Evolutionary conservation across 345 rosid species (phyloP).

Genomic region (Abelmoschus esculentus): DNA sequence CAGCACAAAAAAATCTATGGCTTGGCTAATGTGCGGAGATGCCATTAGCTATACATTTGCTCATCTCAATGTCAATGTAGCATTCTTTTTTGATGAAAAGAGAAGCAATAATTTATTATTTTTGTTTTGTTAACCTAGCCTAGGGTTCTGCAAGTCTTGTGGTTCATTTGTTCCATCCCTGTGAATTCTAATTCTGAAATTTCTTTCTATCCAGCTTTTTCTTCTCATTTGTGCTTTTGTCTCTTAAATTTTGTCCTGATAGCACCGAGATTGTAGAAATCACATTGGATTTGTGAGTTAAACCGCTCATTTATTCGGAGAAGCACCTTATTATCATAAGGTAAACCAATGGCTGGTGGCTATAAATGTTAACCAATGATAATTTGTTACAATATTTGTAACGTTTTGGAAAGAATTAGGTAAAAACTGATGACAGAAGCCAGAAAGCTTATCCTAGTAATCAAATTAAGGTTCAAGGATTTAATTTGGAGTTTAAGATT

Average conservation of each 20-base stretch:
- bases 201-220: background rate
- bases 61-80: conserved; percentile 24
- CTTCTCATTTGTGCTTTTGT: background rate
- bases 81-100: conserved; percentile 16
- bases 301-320: too few species aligned
- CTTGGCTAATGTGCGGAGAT: too few species aligned
- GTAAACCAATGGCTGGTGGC: too few species aligned
- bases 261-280: background rate
- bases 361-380: too few species aligned
- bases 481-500: too few species aligned
- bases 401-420: too few species aligned
- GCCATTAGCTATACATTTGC: background rate
- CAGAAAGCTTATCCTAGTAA: too few species aligned
- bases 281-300: background rate
- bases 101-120: conserved; percentile 4
- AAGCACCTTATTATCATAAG: too few species aligned
- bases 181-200: conserved; percentile 14
- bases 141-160: background rate
- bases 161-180: conserved; percentile 8
- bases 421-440: too few species aligned
- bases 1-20: conserved; percentile 9
- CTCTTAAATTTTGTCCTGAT: background rate
- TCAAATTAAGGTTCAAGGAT: too few species aligned
- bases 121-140: conserved; percentile 17
- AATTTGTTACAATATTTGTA: too few species aligned